Percentiles rank a stretch among this genome's conserved stretches.
Evolutionary conservation across 176 grass and related monocot genomes (phyloP).

Genomic region (Ampelocalamus luodianensis): DNA sequence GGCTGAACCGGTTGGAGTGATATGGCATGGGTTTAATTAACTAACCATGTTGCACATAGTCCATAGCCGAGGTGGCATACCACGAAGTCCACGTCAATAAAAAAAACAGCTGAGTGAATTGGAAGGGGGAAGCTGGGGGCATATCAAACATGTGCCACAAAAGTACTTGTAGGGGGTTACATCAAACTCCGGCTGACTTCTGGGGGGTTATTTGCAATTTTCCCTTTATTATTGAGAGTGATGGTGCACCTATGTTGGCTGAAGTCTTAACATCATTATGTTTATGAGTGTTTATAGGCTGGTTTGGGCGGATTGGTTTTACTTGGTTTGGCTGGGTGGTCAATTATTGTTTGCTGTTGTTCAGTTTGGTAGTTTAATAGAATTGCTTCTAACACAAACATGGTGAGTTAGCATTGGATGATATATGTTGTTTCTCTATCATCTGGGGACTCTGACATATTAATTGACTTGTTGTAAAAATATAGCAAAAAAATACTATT

Average conservation of each 20-base stretch:
- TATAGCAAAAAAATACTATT: background rate
- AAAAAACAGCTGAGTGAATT: too few species aligned
- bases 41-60: too few species aligned
- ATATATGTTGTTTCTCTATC: background rate
- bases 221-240: background rate
- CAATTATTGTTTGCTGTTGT: conserved; percentile 12
- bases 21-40: too few species aligned
- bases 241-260: background rate
- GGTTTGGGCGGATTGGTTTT: conserved; percentile 25
- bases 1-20: too few species aligned
- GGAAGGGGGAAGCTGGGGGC: too few species aligned
- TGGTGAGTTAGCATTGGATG: background rate
- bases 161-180: too few species aligned
- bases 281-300: background rate
- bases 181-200: too few species aligned
- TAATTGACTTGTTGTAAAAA: background rate
- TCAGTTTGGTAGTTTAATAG: background rate
- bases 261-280: background rate
- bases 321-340: background rate
- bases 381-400: conserved; percentile 23
- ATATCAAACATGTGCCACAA: too few species aligned
- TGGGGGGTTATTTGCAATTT: too few species aligned
- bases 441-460: background rate
- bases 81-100: too few species aligned
- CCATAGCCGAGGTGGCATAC: too few species aligned